These are phyloP conservation scores for Fusarium goolgardi DNA, from an alignment of 2,329 filamentous ascomycete species.

Conservation along the genomic window DNA sequence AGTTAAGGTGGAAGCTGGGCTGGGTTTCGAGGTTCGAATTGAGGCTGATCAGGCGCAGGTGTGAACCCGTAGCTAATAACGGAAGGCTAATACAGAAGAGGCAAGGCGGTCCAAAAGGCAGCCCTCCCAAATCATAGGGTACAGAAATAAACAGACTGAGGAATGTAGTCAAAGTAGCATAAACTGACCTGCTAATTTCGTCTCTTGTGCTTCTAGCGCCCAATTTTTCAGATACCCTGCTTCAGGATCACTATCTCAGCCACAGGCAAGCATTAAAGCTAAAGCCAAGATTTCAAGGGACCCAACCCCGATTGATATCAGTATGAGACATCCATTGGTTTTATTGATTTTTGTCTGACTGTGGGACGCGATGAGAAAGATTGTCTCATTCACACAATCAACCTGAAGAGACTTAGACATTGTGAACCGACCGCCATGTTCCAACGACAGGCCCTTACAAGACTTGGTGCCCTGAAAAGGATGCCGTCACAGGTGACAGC, in stretches of 20 bases:
- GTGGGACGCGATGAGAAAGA: neutral
- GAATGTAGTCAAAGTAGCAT: too few relatives aligned
- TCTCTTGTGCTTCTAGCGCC: too few relatives aligned
- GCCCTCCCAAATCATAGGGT: too few relatives aligned
- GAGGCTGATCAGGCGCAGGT: slow-evolving; percentile 46
- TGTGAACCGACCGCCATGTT: slow-evolving; percentile 26
- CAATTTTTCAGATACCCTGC: too few relatives aligned
- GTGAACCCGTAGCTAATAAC: slow-evolving; percentile 30
- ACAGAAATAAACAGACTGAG: too few relatives aligned
- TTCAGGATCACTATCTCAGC: slow-evolving; percentile 18
- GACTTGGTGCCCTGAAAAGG: neutral
- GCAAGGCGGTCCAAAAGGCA: slow-evolving; percentile 43
- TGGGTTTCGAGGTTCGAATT: slow-evolving; percentile 43
- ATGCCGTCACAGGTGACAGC: neutral
- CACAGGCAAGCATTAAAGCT: slow-evolving; percentile 17
- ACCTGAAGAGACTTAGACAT: neutral
- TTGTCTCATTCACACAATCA: neutral
- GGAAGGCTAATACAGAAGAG: slow-evolving; percentile 36
- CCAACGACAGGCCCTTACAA: slow-evolving; percentile 13
- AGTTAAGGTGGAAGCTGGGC: slow-evolving; percentile 28
- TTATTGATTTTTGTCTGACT: neutral
- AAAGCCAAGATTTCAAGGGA: slow-evolving; percentile 18
- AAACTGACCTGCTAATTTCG: too few relatives aligned
- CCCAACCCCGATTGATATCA: slow-evolving; percentile 1
- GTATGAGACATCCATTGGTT: slow-evolving; percentile 6